Percentiles rank a stretch among this genome's conserved stretches.
Conservation (phyloP, 257 asterid species). For the Lantana camara region DNA sequence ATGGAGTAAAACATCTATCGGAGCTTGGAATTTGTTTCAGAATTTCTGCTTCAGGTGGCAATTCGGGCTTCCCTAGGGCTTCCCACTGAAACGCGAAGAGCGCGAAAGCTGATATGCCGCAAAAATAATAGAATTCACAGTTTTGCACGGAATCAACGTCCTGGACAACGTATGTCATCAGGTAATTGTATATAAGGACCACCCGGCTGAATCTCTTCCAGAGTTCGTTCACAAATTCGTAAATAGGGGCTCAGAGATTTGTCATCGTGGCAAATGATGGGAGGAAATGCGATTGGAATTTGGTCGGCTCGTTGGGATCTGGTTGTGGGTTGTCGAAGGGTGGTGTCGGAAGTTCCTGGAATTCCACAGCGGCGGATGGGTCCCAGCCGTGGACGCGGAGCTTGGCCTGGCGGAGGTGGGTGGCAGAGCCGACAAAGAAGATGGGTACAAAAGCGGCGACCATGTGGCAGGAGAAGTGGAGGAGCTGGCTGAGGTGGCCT, state of each 20-base stretch:
- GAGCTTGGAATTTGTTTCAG: constrained; percentile 27
- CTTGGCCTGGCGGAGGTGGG: constrained; percentile 52
- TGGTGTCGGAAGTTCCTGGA: constrained; percentile 38
- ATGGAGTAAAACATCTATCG: constrained; percentile 25
- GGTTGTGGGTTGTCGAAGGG: constrained; percentile 40
- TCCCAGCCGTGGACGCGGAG: constrained; percentile 30
- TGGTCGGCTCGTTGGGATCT: constrained; percentile 35
- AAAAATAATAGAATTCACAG: constrained; percentile 48
- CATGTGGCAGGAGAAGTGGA: constrained; percentile 42
- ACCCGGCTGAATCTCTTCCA: constrained; percentile 25
- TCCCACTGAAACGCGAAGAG: constrained; percentile 21
- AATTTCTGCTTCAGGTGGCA: constrained; percentile 16
- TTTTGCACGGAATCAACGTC: constrained; percentile 44
- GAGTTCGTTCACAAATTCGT: constrained; percentile 21
- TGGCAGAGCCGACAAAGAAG: constrained; percentile 37
- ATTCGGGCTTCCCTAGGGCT: constrained; percentile 26
- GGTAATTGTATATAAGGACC: constrained; percentile 44
- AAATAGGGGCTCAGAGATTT: constrained; percentile 43
- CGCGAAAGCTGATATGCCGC: constrained; percentile 36
- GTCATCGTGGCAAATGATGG: constrained; percentile 39
- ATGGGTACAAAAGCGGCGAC: constrained; percentile 34
- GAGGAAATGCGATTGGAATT: constrained; percentile 49
- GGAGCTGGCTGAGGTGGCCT: constrained; percentile 56
- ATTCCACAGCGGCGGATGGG: constrained; percentile 22
- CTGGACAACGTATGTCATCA: constrained; percentile 50